phyloP scores from a whole-genome alignment of 1,284 basidiomycete genomes.

The Cryptococcus sp. region DNA sequence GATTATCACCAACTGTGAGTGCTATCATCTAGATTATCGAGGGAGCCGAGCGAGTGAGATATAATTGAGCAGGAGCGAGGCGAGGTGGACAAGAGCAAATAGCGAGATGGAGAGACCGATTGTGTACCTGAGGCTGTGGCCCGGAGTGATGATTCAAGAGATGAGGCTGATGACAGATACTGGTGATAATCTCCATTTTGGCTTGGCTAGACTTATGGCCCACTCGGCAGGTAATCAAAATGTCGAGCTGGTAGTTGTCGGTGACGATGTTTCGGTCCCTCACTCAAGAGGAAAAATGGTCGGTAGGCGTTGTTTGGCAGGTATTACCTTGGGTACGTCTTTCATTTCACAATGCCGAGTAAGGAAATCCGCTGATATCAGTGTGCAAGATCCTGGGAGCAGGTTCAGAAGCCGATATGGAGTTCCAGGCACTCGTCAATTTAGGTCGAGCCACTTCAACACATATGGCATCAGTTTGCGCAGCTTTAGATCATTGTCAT shows the following conservation, averaged over 20 bases:
- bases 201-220: conserved; percentile 45
- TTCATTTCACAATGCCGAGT: not conserved
- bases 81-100: too few species aligned
- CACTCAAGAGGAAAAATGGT: conserved; percentile 50
- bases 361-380: conserved; percentile 10
- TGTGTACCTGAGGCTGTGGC: not conserved
- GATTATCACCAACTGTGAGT: conserved; percentile 50
- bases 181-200: conserved; percentile 53
- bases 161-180: conserved; percentile 24
- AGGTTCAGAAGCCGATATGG: conserved; percentile 32
- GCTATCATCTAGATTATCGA: conserved; percentile 2
- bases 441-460: conserved; percentile 35
- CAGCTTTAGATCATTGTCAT: conserved; percentile 52
- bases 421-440: conserved; percentile 31
- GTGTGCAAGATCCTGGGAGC: conserved; percentile 46
- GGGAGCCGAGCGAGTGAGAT: not conserved
- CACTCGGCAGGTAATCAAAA: conserved; percentile 41
- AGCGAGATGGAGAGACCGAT: not conserved
- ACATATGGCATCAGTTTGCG: conserved; percentile 50
- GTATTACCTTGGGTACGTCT: conserved; percentile 42
- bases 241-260: conserved; percentile 51
- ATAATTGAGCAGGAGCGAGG: too few species aligned
- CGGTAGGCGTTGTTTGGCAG: conserved; percentile 50
- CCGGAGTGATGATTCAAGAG: too few species aligned
- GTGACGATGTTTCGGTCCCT: conserved; percentile 52